These are phyloP conservation scores for Eutrema japonicum DNA, from an alignment of 345 rosid species.

Conservation along the genomic window DNA sequence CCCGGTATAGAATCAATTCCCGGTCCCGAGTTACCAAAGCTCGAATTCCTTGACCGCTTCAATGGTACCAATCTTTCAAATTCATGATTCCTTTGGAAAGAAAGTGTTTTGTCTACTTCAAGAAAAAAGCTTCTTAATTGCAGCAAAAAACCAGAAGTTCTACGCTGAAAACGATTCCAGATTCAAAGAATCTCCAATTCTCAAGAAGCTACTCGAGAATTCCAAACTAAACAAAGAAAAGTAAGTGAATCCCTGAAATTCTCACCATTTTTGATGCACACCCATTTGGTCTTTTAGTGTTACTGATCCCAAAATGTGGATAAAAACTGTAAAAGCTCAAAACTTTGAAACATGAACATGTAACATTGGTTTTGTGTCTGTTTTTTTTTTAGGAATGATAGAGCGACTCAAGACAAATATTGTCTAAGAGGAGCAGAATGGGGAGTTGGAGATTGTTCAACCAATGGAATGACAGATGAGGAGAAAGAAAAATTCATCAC, in stretches of 20 bases:
- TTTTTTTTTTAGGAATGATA: constrained; percentile 55
- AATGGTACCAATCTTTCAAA: constrained; percentile 56
- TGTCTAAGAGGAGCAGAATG: constrained; percentile 93
- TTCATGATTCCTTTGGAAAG: constrained; percentile 2
- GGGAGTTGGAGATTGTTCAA: constrained; percentile 96
- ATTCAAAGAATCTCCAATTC: constrained; percentile 82
- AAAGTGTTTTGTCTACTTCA: background rate
- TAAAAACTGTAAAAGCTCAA: background rate
- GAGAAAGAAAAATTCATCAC: constrained; percentile 82
- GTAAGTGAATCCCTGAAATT: constrained; percentile 44
- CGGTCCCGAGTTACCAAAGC: constrained; percentile 76
- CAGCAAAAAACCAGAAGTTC: constrained; percentile 93
- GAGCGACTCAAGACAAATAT: constrained; percentile 71
- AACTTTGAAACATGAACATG: constrained; percentile 8
- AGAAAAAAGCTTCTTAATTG: constrained; percentile 22
- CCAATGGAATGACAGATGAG: constrained; percentile 75
- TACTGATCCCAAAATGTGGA: background rate
- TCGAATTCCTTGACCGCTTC: constrained; percentile 74
- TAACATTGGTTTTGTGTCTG: constrained; percentile 11
- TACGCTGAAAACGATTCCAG: constrained; percentile 79
- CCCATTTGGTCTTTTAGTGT: background rate
- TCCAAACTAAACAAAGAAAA: constrained; percentile 80
- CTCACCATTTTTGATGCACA: background rate
- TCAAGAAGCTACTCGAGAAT: constrained; percentile 77
- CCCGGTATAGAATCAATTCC: constrained; percentile 93